These are phyloP conservation scores for Hylodesmum podocarpum DNA, from an alignment of 306 rosid species.

Conservation along the genomic window DNA sequence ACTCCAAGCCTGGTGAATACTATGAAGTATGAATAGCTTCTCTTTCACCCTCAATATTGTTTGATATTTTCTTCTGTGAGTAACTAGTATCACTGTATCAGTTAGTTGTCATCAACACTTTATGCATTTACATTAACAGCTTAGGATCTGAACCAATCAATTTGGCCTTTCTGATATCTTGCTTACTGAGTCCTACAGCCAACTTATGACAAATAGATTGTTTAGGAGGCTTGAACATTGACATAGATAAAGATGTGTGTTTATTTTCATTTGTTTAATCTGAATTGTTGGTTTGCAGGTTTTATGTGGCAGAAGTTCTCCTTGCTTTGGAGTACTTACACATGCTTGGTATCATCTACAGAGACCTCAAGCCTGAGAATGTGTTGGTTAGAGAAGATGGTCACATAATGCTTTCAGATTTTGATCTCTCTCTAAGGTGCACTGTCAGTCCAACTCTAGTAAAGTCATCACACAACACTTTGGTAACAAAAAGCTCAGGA, in stretches of 20 bases:
- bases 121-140: neutral
- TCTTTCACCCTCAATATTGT: neutral
- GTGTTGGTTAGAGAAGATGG: constrained; percentile 98
- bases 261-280: constrained; percentile 3
- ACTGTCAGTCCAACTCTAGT: constrained; percentile 82
- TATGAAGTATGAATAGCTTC: too few species aligned
- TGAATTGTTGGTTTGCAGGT: constrained; percentile 48
- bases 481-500: constrained; percentile 62
- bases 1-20: neutral
- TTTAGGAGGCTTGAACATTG: neutral
- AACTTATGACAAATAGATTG: constrained; percentile 11
- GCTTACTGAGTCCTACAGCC: neutral
- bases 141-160: neutral
- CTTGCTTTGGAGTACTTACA: constrained; percentile 97
- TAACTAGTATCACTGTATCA: neutral
- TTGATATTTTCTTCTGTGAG: neutral
- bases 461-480: constrained; percentile 48
- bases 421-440: constrained; percentile 92
- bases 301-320: constrained; percentile 98
- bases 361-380: constrained; percentile 98
- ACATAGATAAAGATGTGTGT: neutral
- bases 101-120: neutral
- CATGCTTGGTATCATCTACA: constrained; percentile 95
- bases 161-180: neutral
- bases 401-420: constrained; percentile 96